Percentiles rank a stretch among this genome's conserved stretches.
Evolutionary conservation across 2,329 filamentous ascomycete species (phyloP).

Genomic region (Thielaviopsis populi): DNA sequence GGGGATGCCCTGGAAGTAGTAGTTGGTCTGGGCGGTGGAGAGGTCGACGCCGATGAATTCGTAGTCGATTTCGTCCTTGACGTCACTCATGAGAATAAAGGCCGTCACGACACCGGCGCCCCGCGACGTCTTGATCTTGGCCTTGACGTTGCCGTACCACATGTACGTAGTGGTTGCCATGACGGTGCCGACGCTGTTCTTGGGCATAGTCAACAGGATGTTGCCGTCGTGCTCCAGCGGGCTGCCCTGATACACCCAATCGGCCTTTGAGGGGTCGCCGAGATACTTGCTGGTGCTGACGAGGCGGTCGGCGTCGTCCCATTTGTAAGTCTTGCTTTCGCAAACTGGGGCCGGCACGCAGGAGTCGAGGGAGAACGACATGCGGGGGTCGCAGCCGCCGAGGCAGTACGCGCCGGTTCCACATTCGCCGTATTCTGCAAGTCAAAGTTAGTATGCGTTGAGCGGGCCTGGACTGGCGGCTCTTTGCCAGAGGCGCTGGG

Average conservation of each 20-base stretch:
- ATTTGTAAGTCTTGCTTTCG: conserved; percentile 55
- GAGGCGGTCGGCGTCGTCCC: conserved; percentile 57
- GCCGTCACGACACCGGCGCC: conserved; percentile 87
- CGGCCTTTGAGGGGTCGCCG: conserved; percentile 60
- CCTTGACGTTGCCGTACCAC: conserved; percentile 92
- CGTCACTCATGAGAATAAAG: conserved; percentile 88
- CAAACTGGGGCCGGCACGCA: conserved; percentile 79
- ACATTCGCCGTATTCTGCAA: conserved; percentile 78
- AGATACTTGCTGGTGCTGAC: conserved; percentile 66
- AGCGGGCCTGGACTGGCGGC: too few species aligned
- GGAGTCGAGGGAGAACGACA: conserved; percentile 67
- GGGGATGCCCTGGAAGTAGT: conserved; percentile 87
- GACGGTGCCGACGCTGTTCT: conserved; percentile 72
- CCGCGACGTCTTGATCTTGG: conserved; percentile 68
- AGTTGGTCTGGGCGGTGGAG: conserved; percentile 74
- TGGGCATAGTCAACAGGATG: conserved; percentile 77
- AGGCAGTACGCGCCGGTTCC: conserved; percentile 91
- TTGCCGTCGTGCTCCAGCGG: conserved; percentile 53
- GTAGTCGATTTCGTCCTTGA: conserved; percentile 97
- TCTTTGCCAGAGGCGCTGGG: too few species aligned
- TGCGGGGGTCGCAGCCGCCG: conserved; percentile 80
- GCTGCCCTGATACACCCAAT: conserved; percentile 80
- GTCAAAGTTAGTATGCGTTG: not conserved
- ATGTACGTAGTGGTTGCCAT: conserved; percentile 73
- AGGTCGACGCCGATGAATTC: conserved; percentile 82